These are phyloP conservation scores for Paxillus ammoniavirescens DNA, from an alignment of 768 basidiomycete species.

Conservation along the genomic window DNA sequence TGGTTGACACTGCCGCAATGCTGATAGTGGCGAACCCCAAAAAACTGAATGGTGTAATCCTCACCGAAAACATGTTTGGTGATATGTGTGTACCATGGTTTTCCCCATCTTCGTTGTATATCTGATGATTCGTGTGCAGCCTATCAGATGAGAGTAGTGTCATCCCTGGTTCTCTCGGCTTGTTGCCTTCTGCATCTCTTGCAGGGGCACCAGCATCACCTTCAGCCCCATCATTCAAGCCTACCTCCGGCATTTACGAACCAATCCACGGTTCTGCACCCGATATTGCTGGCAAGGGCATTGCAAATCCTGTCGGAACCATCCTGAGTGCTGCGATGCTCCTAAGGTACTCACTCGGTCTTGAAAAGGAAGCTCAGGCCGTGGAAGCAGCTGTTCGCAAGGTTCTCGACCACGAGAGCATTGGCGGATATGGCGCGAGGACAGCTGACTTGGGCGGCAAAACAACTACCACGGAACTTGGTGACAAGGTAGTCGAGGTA, in stretches of 20 bases:
- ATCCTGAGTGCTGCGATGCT: slow-evolving; percentile 94
- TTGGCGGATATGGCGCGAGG: slow-evolving; percentile 75
- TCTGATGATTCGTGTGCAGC: slow-evolving; percentile 38
- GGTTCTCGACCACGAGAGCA: slow-evolving; percentile 68
- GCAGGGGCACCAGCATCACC: slow-evolving; percentile 77
- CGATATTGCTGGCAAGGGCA: slow-evolving; percentile 91
- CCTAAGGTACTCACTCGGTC: slow-evolving; percentile 89
- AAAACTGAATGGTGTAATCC: slow-evolving; percentile 91
- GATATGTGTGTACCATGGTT: slow-evolving; percentile 73
- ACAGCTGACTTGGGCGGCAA: slow-evolving; percentile 88
- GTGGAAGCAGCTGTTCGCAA: slow-evolving; percentile 91
- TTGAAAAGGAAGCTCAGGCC: slow-evolving; percentile 78
- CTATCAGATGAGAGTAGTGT: slow-evolving; percentile 96
- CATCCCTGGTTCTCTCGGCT: slow-evolving; percentile 95
- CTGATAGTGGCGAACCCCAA: slow-evolving; percentile 84
- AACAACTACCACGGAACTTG: slow-evolving; percentile 73
- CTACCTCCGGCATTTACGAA: slow-evolving; percentile 89
- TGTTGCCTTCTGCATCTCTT: slow-evolving; percentile 94
- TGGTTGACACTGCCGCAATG: slow-evolving; percentile 98
- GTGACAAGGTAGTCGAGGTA: slow-evolving; percentile 77
- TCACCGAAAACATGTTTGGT: slow-evolving; percentile 96
- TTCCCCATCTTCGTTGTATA: background rate
- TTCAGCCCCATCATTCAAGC: slow-evolving; percentile 58
- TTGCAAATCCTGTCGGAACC: slow-evolving; percentile 93
- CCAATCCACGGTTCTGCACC: slow-evolving; percentile 96